Evolutionary conservation across 2,329 filamentous ascomycete genomes (phyloP), one percentile per base, ranked within the genome.

Genomic region (Orbilia oligospora): DNA sequence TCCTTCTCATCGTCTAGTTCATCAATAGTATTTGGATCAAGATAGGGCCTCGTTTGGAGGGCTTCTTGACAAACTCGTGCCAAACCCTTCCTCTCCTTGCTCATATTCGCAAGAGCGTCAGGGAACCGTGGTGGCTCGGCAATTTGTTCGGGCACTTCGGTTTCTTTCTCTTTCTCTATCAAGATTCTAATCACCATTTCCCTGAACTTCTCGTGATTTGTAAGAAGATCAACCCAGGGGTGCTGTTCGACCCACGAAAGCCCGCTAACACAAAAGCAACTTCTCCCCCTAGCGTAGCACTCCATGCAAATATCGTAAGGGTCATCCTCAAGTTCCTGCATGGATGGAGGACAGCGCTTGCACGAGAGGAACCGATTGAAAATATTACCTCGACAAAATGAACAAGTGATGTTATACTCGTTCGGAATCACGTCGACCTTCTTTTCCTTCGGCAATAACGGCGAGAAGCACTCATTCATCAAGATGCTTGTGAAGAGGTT

Each of bases 271-370:
- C 96, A 99, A 2, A 89, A 90, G 83, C 96, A 99, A 55, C 94
- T 97, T 65, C 96, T 90, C 22, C 96, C 96, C 92, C 98, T 97
- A n/a, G 91, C 92, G 83, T 97, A 99, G 83, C 96, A 99, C 81
- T 99, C 96, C 92, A 99, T 94, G 83, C 96, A 99, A 22, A 99
- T 88, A 83, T 99, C 96, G 83, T 98, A 99, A 0, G 93, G 93
- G 83, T 98, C 90, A 36, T 91, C 93, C 70, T 93, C 91, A 18
- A 77, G 22, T 16, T 88, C 89, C 36, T 90, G 92, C 76, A 88
- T 88, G 10, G 88, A 86, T 20, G 93, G 87, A 61, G 88, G 86
- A 83, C 96, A 99, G 67, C 91, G 89, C 75, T 93, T 93, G 86
- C 96, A 99, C 2, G 94, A 97, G 24, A 99, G 85, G 83, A 99